Evolutionary conservation across 129 eudicot species (phyloP), one percentile per base, ranked within the genome.

Genomic region (Scalesia atractyloides): DNA sequence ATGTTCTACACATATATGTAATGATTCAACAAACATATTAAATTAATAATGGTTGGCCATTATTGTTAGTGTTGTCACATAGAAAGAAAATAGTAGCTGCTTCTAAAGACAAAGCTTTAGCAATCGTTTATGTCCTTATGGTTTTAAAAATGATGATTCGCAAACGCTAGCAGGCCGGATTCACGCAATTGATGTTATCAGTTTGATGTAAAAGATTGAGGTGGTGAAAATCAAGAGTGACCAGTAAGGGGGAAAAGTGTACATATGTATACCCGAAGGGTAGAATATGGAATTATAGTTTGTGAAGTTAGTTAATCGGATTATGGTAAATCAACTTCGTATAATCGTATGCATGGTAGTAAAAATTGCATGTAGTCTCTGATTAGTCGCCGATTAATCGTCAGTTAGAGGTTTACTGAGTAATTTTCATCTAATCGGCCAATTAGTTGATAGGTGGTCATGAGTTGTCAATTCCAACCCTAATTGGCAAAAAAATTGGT

Each of bases 51-150:
- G 24, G 8, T 48, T 49, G 60, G 30, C 26, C 73, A 30, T 26
- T 68, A 15, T 59, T 68, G n/a, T 26, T 68, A 15, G 73, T 68
- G 13, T 15, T 36, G 22, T 48, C 54, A 47, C 5, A 48, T 48
- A 46, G 7, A 62, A 14, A 15, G 48, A 15, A 46, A 62, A 33
- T 62, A 36, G 26, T 26, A 24, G 10, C 9, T 56, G 62, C 15
- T 58, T 58, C 26, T 58, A 66, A 20, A 19, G 57, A 66, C 56
- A 66, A 66, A 43, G 36, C 33, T 19, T 9, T 59, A 26, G 39
- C 41, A 11, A 59, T 59, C 4, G 17, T 59, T 59, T 41, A 41
- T 7, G 46, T 9, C 46, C 10, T 59, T 26, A 26, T 59, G 33
- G 4, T 18, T 54, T 54, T 2, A 18, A 54, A 54, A 19, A 13